Base-by-base conservation (phyloP, 129 eudicot genomes). In the Ambrosia artemisiifolia region DNA sequence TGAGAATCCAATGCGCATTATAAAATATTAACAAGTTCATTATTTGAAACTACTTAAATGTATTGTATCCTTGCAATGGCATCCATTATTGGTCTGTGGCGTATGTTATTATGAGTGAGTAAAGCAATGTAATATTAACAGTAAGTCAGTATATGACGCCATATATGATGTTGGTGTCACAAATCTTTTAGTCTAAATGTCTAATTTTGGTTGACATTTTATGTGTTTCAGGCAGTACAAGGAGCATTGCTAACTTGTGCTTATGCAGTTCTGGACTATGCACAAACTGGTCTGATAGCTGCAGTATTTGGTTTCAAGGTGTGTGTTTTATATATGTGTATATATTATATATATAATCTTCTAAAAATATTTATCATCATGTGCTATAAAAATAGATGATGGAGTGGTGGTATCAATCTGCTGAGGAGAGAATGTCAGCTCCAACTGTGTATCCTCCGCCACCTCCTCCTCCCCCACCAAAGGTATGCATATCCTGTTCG, bases 321-420 rank as follows among this genome's bases (percentile, higher is more conserved):
- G 48, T 66, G 85, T 67, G 11, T 65, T 68, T 46, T 36, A 36
- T 43, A 44, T 84, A 28, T 76, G 34, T 56, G 51, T 67, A 28
- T 38, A 9, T 38, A 6, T 40, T 6, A n/a, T 69, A 24, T 12
- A 2, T 1, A 40, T 55, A 49, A 19, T 59, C 18, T 46, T 34
- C n/a, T 43, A 35, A 65, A 55, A 46, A 46, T 14, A 65, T 14
- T 36, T 28, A 75, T 40, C 67, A 13, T 62, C 38, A 47, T 65
- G 75, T 60, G 66, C 17, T 36, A 47, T 65, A 9, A 46, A 53
- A 17, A 49, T 77, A 92, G 97, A 92, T 92, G 97, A 92, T 92
- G 97, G 97, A 92, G 70, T 92, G 97, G 97, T 92, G 97, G 97
- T 88, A 88, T 78, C 97, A 92, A 81, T 92, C 97, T 67, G 97